These are phyloP conservation scores for Tetrapyrgos nigripes DNA, from an alignment of 1,284 basidiomycete species.

Conservation along the genomic window DNA sequence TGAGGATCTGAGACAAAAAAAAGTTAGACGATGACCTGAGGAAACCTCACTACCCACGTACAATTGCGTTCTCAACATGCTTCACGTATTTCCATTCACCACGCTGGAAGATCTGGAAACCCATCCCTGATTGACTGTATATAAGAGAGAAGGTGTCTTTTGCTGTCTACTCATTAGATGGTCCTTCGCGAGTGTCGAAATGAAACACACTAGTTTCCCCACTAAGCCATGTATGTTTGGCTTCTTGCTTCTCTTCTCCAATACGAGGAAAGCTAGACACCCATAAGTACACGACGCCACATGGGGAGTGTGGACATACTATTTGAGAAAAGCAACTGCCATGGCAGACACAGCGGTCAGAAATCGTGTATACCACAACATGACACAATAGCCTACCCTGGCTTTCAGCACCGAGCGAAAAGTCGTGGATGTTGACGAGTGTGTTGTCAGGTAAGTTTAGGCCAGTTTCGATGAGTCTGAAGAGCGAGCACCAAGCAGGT, in stretches of 20 bases:
- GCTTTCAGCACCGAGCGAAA: slow-evolving; percentile 47
- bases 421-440: slow-evolving; percentile 58
- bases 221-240: slow-evolving; percentile 53
- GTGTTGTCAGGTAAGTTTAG: slow-evolving; percentile 66
- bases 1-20: slow-evolving; percentile 44
- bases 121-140: slow-evolving; percentile 1
- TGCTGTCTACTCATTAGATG: slow-evolving; percentile 40
- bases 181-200: background rate
- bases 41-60: background rate
- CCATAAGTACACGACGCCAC: background rate
- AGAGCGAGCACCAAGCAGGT: slow-evolving; percentile 49
- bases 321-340: slow-evolving; percentile 48
- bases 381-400: slow-evolving; percentile 43
- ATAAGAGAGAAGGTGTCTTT: slow-evolving; percentile 50
- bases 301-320: slow-evolving; percentile 35
- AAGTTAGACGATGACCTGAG: background rate
- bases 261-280: slow-evolving; percentile 44
- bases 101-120: slow-evolving; percentile 1
- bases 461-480: slow-evolving; percentile 58
- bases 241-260: slow-evolving; percentile 49
- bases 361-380: background rate
- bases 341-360: background rate
- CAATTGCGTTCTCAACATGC: slow-evolving; percentile 3
- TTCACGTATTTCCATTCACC: slow-evolving; percentile 9
- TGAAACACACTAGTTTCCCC: slow-evolving; percentile 37